A percentile compares a stretch with the other conserved stretches of the same genome.
Conservation (phyloP, 1,284 basidiomycete genomes). For the Nidula niveotomentosa region DNA sequence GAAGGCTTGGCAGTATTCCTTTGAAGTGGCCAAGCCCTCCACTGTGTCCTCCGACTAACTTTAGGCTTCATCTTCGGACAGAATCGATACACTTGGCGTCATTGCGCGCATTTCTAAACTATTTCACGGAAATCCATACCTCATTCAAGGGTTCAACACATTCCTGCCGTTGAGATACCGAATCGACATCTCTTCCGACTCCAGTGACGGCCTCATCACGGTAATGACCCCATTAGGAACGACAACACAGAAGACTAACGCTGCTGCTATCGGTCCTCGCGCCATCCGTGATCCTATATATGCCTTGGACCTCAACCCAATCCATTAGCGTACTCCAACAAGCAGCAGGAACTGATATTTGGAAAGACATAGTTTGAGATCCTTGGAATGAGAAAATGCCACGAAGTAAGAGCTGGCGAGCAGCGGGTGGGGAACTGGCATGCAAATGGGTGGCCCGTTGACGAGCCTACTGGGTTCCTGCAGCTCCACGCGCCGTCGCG, state of each 20-base stretch:
- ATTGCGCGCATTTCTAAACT: slow-evolving; percentile 96
- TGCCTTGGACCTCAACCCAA: slow-evolving; percentile 13
- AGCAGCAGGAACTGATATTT: too few relatives aligned
- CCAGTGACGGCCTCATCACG: slow-evolving; percentile 80
- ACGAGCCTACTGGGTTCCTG: too few relatives aligned
- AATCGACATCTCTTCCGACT: slow-evolving; percentile 86
- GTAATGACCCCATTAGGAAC: slow-evolving; percentile 94
- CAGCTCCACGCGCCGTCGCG: too few relatives aligned
- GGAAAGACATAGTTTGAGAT: too few relatives aligned
- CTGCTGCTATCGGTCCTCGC: slow-evolving; percentile 20
- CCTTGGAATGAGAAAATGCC: too few relatives aligned
- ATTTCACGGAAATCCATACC: slow-evolving; percentile 90
- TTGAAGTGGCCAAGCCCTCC: too few relatives aligned
- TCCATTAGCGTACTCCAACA: slow-evolving; percentile 6
- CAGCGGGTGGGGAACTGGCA: too few relatives aligned
- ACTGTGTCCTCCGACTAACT: too few relatives aligned
- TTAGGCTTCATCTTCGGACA: slow-evolving; percentile 26
- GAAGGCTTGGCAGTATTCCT: too few relatives aligned
- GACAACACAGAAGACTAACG: slow-evolving; percentile 60
- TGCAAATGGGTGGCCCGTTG: too few relatives aligned
- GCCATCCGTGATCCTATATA: slow-evolving; percentile 14
- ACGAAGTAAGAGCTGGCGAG: too few relatives aligned
- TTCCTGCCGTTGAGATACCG: slow-evolving; percentile 97
- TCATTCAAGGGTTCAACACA: slow-evolving; percentile 99
- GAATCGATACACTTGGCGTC: slow-evolving; percentile 98